Percentiles rank a stretch among this genome's conserved stretches.
Evolutionary conservation across 2,329 filamentous ascomycete species (phyloP).

Genomic region (Scytalidium lignicola): DNA sequence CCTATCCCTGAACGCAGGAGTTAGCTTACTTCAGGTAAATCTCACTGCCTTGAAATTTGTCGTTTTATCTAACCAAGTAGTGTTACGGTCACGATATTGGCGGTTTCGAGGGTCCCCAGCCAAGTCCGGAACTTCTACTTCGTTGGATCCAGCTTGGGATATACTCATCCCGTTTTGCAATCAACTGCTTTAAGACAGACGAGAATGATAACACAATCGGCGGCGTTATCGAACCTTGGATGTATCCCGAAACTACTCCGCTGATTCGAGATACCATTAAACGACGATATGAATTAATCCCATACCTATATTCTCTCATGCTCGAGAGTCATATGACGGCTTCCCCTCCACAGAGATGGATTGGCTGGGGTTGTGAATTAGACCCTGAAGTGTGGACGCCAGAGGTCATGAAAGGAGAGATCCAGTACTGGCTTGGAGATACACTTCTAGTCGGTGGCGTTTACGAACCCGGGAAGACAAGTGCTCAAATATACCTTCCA

Average conservation of each 20-base stretch:
- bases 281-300: slow-evolving; percentile 65
- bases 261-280: slow-evolving; percentile 61
- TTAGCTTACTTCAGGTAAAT: slow-evolving; percentile 57
- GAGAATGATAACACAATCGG: slow-evolving; percentile 60
- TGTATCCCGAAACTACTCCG: slow-evolving; percentile 63
- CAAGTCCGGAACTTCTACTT: slow-evolving; percentile 63
- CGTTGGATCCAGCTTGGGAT: slow-evolving; percentile 70
- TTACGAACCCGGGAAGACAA: slow-evolving; percentile 52
- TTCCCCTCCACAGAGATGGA: slow-evolving; percentile 63
- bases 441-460: slow-evolving; percentile 62
- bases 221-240: slow-evolving; percentile 74
- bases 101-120: slow-evolving; percentile 70
- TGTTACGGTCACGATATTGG: slow-evolving; percentile 72
- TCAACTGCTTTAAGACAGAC: slow-evolving; percentile 74
- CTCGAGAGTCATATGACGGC: slow-evolving; percentile 58
- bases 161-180: slow-evolving; percentile 66
- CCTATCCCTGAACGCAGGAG: slow-evolving; percentile 60
- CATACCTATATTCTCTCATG: slow-evolving; percentile 64
- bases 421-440: slow-evolving; percentile 70
- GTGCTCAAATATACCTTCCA: slow-evolving; percentile 58
- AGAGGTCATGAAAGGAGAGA: slow-evolving; percentile 56
- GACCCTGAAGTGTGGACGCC: slow-evolving; percentile 63
- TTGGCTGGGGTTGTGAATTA: slow-evolving; percentile 65
- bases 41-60: neutral
- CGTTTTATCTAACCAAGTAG: slow-evolving; percentile 22